phyloP scores from a whole-genome alignment of 352 stramenopile genomes.

The Globisporangium middletonii region DNA sequence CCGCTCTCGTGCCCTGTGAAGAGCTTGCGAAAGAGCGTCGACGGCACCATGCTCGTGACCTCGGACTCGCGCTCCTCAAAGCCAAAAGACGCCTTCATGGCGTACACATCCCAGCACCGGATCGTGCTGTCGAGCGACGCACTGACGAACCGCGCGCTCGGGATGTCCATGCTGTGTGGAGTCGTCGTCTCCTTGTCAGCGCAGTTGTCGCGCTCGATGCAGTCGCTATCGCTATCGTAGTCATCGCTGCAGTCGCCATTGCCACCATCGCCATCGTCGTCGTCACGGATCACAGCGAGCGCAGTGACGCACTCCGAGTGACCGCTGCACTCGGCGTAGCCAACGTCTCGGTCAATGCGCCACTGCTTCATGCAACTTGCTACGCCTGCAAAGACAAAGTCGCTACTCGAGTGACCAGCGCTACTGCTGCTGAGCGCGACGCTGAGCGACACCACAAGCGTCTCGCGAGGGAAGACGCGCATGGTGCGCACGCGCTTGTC shows the following conservation, averaged over 20 bases:
- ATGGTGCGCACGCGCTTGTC: constrained; percentile 51
- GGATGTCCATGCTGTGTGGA: not conserved
- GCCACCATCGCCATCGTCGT: constrained; percentile 5
- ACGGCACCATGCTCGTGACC: constrained; percentile 50
- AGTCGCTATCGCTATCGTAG: constrained; percentile 12
- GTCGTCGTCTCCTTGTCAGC: too few species aligned
- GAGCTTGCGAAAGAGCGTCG: constrained; percentile 43
- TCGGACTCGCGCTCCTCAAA: constrained; percentile 68
- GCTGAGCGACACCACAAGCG: constrained; percentile 13
- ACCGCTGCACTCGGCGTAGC: constrained; percentile 46
- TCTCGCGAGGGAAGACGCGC: constrained; percentile 17
- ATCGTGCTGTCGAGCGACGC: constrained; percentile 66
- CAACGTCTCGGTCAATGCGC: constrained; percentile 50
- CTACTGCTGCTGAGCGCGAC: not conserved
- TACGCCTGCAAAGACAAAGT: constrained; percentile 43
- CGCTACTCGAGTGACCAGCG: constrained; percentile 1
- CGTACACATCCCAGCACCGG: constrained; percentile 69
- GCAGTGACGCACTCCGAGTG: constrained; percentile 46
- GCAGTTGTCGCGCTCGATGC: not conserved
- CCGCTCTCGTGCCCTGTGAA: constrained; percentile 59
- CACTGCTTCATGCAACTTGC: constrained; percentile 51
- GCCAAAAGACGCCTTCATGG: constrained; percentile 49
- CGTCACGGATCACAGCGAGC: constrained; percentile 28
- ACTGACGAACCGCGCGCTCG: constrained; percentile 46
- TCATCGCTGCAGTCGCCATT: constrained; percentile 7